Evolutionary conservation across 371 early-diverging fungal genomes (phyloP), one percentile per base, ranked within the genome.

Genomic region (Syncephalastrum contaminatum): DNA sequence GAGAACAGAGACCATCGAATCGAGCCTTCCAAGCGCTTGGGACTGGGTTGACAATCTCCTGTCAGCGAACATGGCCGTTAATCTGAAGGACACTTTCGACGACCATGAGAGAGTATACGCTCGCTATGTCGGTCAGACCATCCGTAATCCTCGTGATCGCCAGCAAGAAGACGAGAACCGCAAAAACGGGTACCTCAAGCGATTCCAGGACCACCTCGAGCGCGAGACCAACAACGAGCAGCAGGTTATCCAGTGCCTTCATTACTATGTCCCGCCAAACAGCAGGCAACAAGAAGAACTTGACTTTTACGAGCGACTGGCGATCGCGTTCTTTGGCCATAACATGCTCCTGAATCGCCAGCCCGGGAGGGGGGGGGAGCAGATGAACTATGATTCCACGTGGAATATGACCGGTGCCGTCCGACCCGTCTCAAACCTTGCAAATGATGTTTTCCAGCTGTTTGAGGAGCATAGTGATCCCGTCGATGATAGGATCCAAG

Each of bases 21-120:
- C 40, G 19, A 19, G 46, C 46, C 7, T 36, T 54, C 46, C 60
- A 48, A 59, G 48, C 36, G 36, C 36, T 12, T 30, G 36, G 36
- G 36, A 2, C 2, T 30, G 36, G 36, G 36, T 10, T 8, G 36
- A 30, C 58, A 43, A 42, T 41, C 44, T 36, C 10, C 14, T 45
- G 16, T 4, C 22, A 19, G 24, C 14, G 14, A 54, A 46, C 43
- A 22, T 24, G 10, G 36, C 0, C 36, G 10, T 10, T 30, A 10
- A 24, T 12, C 24, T 22, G 10, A 20, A n/a, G 5, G 36, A 30
- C 2, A 30, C 36, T 6, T 30, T 30, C 36, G 10, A 30, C 36
- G 36, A 30, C 36, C 10, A 5, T 30, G 36, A 30, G 36, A 30
- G 2, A 2, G 36, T 30, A 8, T 30, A 30, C 36, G 36, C 36